Evolutionary conservation across 805 yeast genomes (phyloP), one percentile per base, ranked within the genome.

Genomic region (Nakazawaea peltata): DNA sequence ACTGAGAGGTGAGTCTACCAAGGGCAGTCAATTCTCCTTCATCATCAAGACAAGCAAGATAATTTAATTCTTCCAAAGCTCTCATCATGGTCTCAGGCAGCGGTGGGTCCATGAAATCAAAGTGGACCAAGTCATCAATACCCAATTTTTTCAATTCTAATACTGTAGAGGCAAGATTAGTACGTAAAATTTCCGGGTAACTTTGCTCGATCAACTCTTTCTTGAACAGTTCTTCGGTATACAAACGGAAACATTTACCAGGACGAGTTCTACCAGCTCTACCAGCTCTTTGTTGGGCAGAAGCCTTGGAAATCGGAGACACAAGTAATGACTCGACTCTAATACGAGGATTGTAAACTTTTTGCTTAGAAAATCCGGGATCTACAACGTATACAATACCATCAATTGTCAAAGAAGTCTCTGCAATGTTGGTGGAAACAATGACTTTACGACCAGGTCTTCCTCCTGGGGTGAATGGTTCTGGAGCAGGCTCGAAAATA

Each of bases 61-160:
- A 92, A 54, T 92, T 88, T 50, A 90, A 69, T 57, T 90, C 98
- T 58, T 90, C 98, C 43, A 90, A 65, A 0, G 97, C 97, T 56
- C 98, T 73, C 98, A 92, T 92, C 98, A 90, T 92, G 5, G 98
- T 92, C 59, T 90, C 98, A 8, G 98, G 98, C 2, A 97, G 97
- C 11, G 98, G 98, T 6, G 98, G 97, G 54, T 90, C 98, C 95
- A 90, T 90, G 54, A 92, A 90, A 57, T 92, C 98, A 53, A 90
- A 90, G 61, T 90, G 97, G 26, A 92, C 98, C 51, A 90, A 73
- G 61, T 90, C 97, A 54, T 92, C 95, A 44, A 90, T 73, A 11
- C 97, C 97, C 44, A 92, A 71, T 59, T 92, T 92, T 57, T 92
- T 92, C 58, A 90, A 69, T 56, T 92, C 95, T 44, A 90, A 63